A percentile compares a stretch with the other conserved stretches of the same genome.
Evolutionary conservation across 2,329 filamentous ascomycete genomes (phyloP).

Genomic region (Furcasterigmium sp.): DNA sequence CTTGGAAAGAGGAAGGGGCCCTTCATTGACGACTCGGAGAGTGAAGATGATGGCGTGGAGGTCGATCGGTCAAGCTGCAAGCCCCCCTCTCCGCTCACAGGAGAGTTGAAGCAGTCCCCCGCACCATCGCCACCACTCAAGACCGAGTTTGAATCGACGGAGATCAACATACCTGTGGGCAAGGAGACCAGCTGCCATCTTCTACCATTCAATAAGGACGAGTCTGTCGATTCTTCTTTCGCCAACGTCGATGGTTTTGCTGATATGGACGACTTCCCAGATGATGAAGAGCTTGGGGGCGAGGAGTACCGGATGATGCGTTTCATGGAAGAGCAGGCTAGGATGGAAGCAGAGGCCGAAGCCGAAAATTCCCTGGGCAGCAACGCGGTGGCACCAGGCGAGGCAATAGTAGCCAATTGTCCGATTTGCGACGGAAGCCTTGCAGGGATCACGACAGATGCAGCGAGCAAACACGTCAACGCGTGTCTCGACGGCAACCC

Average conservation of each 20-base stretch:
- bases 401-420: conserved; percentile 45
- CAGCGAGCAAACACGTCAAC: conserved; percentile 84
- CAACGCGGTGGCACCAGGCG: conserved; percentile 21
- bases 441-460: conserved; percentile 52
- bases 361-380: conserved; percentile 30
- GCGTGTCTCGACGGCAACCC: conserved; percentile 82
- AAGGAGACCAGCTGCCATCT: conserved; percentile 10
- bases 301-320: conserved; percentile 62
- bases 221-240: conserved; percentile 25
- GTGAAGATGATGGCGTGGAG: conserved; percentile 27
- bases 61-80: conserved; percentile 2
- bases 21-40: conserved; percentile 67
- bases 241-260: conserved; percentile 25
- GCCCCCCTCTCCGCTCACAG: neutral
- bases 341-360: conserved; percentile 53
- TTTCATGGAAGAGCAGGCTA: conserved; percentile 73
- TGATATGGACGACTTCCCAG: conserved; percentile 52
- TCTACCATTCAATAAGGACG: conserved; percentile 20
- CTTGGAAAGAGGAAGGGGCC: conserved; percentile 41
- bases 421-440: conserved; percentile 73
- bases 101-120: neutral
- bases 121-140: neutral
- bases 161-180: neutral
- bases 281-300: conserved; percentile 46
- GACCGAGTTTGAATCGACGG: neutral